Evolutionary conservation across 306 rosid genomes (phyloP).

Genomic region (Purshia tridentata): DNA sequence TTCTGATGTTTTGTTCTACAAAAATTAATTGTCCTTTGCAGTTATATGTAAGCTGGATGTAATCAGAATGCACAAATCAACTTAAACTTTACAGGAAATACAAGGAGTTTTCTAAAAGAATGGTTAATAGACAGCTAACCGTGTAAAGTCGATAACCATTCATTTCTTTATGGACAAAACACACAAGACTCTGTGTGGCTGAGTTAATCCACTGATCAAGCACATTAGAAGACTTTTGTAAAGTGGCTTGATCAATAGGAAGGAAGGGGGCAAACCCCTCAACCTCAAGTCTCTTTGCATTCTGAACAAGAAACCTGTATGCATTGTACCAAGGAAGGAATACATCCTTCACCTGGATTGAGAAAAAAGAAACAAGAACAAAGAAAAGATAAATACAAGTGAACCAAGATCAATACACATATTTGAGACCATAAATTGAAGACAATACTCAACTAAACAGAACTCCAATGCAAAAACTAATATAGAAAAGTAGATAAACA

Average conservation of each 20-base stretch:
- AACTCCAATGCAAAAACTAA: not conserved
- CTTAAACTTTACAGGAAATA: not conserved
- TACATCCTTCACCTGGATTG: slow-evolving; percentile 93
- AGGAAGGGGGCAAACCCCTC: slow-evolving; percentile 72
- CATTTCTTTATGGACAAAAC: slow-evolving; percentile 93
- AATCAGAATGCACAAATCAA: not conserved
- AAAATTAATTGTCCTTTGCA: not conserved
- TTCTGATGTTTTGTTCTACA: not conserved
- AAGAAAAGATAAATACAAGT: not conserved
- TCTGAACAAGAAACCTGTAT: slow-evolving; percentile 92
- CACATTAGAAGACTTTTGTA: slow-evolving; percentile 81
- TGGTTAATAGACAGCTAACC: slow-evolving; percentile 40
- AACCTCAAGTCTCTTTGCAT: slow-evolving; percentile 85
- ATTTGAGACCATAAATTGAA: not conserved
- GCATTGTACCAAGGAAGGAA: slow-evolving; percentile 99
- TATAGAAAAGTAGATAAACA: not conserved
- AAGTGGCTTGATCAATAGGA: slow-evolving; percentile 62
- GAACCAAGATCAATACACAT: not conserved
- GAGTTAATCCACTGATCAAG: slow-evolving; percentile 98
- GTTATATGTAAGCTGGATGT: not conserved
- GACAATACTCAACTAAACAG: not conserved
- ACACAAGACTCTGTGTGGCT: slow-evolving; percentile 87
- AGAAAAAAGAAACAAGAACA: not conserved
- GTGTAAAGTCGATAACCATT: slow-evolving; percentile 87
- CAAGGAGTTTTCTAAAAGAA: not conserved